phyloP scores from a whole-genome alignment of 2,329 filamentous ascomycete genomes.

The Colletotrichum coccodes region DNA sequence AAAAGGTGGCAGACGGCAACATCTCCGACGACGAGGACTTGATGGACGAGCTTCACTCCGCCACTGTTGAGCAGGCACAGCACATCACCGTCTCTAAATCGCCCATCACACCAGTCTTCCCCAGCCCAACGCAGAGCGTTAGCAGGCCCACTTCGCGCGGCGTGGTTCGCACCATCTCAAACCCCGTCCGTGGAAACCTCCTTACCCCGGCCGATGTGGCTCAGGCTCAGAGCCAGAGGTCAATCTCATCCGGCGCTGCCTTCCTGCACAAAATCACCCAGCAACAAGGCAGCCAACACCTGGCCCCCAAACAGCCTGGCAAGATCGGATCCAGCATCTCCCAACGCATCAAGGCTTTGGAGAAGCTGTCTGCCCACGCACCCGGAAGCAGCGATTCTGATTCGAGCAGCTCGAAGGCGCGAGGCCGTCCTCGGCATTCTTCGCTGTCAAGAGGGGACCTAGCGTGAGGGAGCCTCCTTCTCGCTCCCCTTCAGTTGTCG shows the following conservation, averaged over 20 bases:
- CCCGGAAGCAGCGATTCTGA: slow-evolving; percentile 41
- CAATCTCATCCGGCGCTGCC: slow-evolving; percentile 66
- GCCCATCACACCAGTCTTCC: slow-evolving; percentile 76
- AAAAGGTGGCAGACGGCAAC: slow-evolving; percentile 54
- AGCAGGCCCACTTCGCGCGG: slow-evolving; percentile 47
- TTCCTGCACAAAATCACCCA: slow-evolving; percentile 65
- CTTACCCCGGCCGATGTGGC: slow-evolving; percentile 57
- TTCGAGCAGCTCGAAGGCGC: slow-evolving; percentile 28
- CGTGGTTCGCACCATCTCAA: slow-evolving; percentile 46
- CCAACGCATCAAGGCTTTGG: slow-evolving; percentile 91
- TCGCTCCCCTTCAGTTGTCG: slow-evolving; percentile 56
- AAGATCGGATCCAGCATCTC: slow-evolving; percentile 93
- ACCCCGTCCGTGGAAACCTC: slow-evolving; percentile 56
- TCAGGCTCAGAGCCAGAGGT: slow-evolving; percentile 53
- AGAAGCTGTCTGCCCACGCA: slow-evolving; percentile 73
- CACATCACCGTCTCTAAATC: slow-evolving; percentile 83
- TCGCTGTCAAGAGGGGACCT: slow-evolving; percentile 62
- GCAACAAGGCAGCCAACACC: slow-evolving; percentile 58
- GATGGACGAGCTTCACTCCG: slow-evolving; percentile 86
- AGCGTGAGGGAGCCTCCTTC: slow-evolving; percentile 50
- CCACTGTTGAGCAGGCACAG: slow-evolving; percentile 85
- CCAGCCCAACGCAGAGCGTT: slow-evolving; percentile 41
- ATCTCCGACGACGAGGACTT: slow-evolving; percentile 80
- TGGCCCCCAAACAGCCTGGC: slow-evolving; percentile 73
- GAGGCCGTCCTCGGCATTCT: slow-evolving; percentile 63